A percentile compares a stretch with the other conserved stretches of the same genome.
These are phyloP conservation scores for Fusarium papillatum DNA, from an alignment of 2,329 filamentous ascomycete species.

Conservation along the genomic window DNA sequence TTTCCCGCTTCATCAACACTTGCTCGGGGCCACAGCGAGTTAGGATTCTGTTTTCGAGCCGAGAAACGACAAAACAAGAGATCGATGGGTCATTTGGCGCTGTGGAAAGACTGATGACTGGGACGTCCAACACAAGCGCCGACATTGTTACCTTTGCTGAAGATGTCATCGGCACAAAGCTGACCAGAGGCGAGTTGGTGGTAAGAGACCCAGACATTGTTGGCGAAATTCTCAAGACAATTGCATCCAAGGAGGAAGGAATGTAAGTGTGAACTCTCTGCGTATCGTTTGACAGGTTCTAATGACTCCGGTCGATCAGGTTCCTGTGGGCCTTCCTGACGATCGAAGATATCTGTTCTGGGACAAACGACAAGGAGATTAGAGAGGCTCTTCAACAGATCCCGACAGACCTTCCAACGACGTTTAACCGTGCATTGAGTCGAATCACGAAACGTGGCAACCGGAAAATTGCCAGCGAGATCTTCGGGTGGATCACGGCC, in stretches of 20 bases:
- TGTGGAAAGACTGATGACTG: not conserved
- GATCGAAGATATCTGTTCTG: constrained; percentile 28
- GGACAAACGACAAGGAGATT: constrained; percentile 19
- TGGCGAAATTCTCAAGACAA: not conserved
- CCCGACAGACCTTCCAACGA: constrained; percentile 12
- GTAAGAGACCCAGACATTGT: not conserved
- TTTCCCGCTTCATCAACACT: not conserved
- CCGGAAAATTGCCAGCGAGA: not conserved
- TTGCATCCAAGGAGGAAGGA: constrained; percentile 20
- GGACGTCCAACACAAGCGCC: not conserved
- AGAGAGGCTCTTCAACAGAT: constrained; percentile 4
- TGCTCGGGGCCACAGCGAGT: not conserved
- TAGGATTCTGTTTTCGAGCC: constrained; percentile 8
- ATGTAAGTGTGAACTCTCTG: constrained; percentile 10
- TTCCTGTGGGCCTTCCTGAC: constrained; percentile 29
- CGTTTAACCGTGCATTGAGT: constrained; percentile 16
- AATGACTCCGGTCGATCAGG: not conserved
- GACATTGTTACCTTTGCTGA: constrained; percentile 15
- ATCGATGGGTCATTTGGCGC: not conserved
- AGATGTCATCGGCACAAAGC: constrained; percentile 9
- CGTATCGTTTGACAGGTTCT: not conserved
- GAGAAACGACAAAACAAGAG: not conserved
- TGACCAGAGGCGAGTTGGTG: not conserved
- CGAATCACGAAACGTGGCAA: constrained; percentile 3
- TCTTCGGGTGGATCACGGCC: constrained; percentile 7